Evolutionary conservation across 805 yeast genomes (phyloP).

Genomic region (Saitoella complicata): DNA sequence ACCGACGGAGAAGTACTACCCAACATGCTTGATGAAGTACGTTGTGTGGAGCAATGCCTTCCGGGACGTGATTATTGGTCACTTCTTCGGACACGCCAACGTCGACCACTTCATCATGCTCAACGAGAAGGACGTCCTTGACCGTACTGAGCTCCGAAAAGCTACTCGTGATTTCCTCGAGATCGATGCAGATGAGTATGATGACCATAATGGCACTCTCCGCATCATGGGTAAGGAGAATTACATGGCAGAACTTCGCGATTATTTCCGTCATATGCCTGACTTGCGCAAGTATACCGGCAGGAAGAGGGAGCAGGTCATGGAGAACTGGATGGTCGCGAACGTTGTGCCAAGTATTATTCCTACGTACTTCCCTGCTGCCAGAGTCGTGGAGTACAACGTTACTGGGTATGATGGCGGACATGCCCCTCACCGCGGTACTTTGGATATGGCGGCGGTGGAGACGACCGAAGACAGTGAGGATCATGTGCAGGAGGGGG

Average conservation of each 20-base stretch:
- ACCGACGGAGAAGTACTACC: conserved; percentile 64
- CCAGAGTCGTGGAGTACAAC: conserved; percentile 79
- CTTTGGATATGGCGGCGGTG: background rate
- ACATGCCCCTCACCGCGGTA: conserved; percentile 10
- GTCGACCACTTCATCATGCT: conserved; percentile 70
- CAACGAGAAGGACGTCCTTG: conserved; percentile 54
- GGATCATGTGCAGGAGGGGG: background rate
- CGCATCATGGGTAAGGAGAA: background rate
- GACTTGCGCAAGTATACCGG: background rate
- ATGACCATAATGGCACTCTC: background rate
- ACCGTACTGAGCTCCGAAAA: conserved; percentile 8
- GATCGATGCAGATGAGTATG: conserved; percentile 1
- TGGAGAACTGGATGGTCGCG: conserved; percentile 25
- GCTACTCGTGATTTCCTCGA: background rate
- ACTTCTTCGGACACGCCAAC: conserved; percentile 80
- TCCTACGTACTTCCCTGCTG: conserved; percentile 73
- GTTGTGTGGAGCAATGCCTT: conserved; percentile 72
- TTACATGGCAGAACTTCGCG: conserved; percentile 3
- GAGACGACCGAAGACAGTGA: conserved; percentile 6
- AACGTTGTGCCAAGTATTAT: conserved; percentile 59
- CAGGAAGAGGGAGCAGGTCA: background rate
- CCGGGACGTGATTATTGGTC: conserved; percentile 70
- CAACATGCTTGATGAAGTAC: conserved; percentile 56
- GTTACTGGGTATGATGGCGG: conserved; percentile 32
- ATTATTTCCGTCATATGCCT: background rate